These are phyloP conservation scores for Coleophoma crateriformis DNA, from an alignment of 2,329 filamentous ascomycete species.

Conservation along the genomic window DNA sequence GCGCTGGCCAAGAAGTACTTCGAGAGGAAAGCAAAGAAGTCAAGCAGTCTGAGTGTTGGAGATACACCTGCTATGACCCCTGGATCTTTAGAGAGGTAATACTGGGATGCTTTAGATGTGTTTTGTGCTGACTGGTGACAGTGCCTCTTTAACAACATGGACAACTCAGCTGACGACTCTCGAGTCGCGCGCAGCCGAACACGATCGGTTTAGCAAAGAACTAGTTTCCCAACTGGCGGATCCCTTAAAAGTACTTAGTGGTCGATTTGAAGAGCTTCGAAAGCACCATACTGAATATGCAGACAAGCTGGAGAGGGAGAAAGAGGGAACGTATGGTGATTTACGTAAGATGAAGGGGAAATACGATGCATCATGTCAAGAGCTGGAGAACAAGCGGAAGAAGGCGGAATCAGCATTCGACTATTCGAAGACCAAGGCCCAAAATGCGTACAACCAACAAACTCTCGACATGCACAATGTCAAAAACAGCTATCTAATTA, in stretches of 20 bases:
- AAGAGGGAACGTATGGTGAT: conserved; percentile 77
- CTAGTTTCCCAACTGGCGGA: conserved; percentile 79
- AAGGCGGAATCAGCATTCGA: conserved; percentile 94
- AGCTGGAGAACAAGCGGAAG: conserved; percentile 90
- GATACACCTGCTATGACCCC: conserved; percentile 91
- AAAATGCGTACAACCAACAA: conserved; percentile 88
- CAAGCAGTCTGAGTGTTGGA: conserved; percentile 82
- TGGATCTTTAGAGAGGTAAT: conserved; percentile 82
- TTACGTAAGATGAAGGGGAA: conserved; percentile 87
- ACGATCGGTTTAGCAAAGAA: conserved; percentile 77
- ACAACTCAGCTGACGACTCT: conserved; percentile 86
- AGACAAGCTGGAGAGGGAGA: conserved; percentile 81
- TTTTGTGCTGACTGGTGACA: conserved; percentile 24
- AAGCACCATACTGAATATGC: conserved; percentile 90
- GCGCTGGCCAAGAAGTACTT: conserved; percentile 92
- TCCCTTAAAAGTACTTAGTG: conserved; percentile 69
- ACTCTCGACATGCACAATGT: conserved; percentile 92
- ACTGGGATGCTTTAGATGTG: too few species aligned
- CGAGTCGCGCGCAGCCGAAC: conserved; percentile 81
- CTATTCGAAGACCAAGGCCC: conserved; percentile 77
- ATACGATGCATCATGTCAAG: conserved; percentile 89
- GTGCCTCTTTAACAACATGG: conserved; percentile 96
- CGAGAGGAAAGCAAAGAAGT: conserved; percentile 92
- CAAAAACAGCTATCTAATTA: conserved; percentile 97
- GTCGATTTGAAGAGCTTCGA: conserved; percentile 82